Evolutionary conservation across 2,329 filamentous ascomycete genomes (phyloP).

Genomic region (Stagonosporopsis chrysanthemi): DNA sequence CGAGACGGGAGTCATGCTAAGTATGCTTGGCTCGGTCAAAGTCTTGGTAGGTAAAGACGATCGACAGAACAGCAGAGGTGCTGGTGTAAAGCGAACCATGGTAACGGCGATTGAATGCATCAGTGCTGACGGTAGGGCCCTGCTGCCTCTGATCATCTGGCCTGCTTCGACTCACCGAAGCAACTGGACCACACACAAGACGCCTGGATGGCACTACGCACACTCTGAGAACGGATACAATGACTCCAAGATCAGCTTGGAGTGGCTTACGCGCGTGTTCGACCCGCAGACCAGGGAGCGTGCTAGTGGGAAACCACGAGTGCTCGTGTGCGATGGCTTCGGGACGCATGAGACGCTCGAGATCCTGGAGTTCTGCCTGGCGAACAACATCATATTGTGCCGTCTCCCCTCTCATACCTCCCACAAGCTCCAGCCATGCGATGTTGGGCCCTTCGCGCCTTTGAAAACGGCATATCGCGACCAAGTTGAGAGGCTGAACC

Average conservation of each 20-base stretch:
- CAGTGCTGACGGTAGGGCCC: constrained; percentile 20
- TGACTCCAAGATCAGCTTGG: constrained; percentile 45
- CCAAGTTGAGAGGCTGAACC: constrained; percentile 20
- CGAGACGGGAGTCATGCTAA: no score
- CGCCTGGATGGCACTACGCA: constrained; percentile 27
- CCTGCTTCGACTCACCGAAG: constrained; percentile 21
- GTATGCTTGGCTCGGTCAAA: constrained; percentile 25
- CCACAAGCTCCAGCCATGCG: constrained; percentile 26
- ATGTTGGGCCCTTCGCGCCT: neutral
- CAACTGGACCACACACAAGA: constrained; percentile 14
- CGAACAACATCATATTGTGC: constrained; percentile 34
- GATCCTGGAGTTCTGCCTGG: constrained; percentile 42
- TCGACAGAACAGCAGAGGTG: constrained; percentile 20
- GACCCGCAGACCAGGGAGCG: constrained; percentile 43
- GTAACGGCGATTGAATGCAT: constrained; percentile 25
- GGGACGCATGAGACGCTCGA: constrained; percentile 47
- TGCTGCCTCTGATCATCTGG: constrained; percentile 26
- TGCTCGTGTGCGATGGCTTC: constrained; percentile 49
- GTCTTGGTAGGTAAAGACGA: constrained; percentile 30
- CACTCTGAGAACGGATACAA: constrained; percentile 29
- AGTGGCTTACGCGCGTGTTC: constrained; percentile 48
- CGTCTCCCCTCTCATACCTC: constrained; percentile 21
- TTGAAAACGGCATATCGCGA: neutral
- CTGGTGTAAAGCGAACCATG: no score
- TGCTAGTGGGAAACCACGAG: constrained; percentile 41